phyloP scores from a whole-genome alignment of 225 moss, liverwort and hornwort genomes.

The Marchantia polymorpha region DNA sequence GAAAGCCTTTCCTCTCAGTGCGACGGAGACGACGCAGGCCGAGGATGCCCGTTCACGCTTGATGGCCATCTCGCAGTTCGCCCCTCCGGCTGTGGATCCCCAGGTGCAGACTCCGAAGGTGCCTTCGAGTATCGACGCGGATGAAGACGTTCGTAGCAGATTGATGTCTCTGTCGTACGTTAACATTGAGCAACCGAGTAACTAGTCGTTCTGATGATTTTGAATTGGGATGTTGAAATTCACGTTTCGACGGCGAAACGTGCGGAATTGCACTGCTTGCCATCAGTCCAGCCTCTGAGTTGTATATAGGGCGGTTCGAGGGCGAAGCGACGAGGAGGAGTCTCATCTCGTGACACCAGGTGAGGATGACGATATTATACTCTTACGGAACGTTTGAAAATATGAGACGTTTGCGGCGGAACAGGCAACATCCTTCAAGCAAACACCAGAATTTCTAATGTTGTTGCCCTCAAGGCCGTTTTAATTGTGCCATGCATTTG shows the following conservation, averaged over 20 bases:
- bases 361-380: neutral
- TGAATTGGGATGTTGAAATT: neutral
- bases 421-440: neutral
- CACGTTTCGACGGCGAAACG: neutral
- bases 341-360: neutral
- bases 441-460: neutral
- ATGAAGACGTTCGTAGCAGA: neutral
- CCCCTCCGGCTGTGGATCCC: neutral
- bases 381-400: too few relatives aligned
- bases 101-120: neutral
- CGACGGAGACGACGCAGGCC: neutral
- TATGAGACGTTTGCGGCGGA: neutral
- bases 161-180: neutral
- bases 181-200: neutral
- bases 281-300: neutral
- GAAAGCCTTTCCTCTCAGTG: neutral
- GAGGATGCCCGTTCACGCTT: constrained; percentile 8
- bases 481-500: neutral
- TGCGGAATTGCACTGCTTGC: neutral
- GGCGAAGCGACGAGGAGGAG: neutral
- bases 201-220: neutral
- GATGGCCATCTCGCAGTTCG: constrained; percentile 14
- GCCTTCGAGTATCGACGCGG: neutral
- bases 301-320: neutral
- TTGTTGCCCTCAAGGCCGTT: too few relatives aligned